Evolutionary conservation across 306 rosid species (phyloP).

Genomic region (Ceratonia siliqua): DNA sequence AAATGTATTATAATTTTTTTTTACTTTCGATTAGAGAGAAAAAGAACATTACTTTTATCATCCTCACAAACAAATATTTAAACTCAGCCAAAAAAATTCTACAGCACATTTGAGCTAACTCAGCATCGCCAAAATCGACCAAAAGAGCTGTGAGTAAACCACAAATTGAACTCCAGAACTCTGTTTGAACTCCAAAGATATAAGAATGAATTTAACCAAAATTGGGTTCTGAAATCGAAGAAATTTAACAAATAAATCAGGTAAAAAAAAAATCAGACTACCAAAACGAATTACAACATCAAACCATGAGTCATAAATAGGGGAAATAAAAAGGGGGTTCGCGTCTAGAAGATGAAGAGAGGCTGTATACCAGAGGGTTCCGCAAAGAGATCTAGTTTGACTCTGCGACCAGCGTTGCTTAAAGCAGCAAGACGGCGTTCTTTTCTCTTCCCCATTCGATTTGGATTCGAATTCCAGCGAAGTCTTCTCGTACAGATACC

Average conservation of each 20-base stretch:
- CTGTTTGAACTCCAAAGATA: not conserved
- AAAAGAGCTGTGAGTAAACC: not conserved
- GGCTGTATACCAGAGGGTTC: slow-evolving; percentile 88
- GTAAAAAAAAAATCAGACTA: not conserved
- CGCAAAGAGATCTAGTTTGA: slow-evolving; percentile 94
- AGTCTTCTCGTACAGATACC: not conserved
- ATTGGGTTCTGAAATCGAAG: not conserved
- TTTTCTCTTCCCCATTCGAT: slow-evolving; percentile 88
- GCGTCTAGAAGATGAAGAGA: not conserved
- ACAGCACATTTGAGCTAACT: not conserved
- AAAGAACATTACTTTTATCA: not conserved
- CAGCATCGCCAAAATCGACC: not conserved
- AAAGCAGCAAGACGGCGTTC: slow-evolving; percentile 93
- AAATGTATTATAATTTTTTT: not conserved
- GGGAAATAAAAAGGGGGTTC: not conserved
- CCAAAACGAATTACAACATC: not conserved
- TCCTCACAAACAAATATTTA: not conserved
- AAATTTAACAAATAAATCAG: not conserved
- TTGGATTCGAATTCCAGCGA: not conserved
- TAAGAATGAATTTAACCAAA: not conserved
- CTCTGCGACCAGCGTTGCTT: slow-evolving; percentile 89
- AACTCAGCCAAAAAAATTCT: not conserved
- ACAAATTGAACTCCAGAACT: not conserved
- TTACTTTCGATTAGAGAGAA: not conserved
- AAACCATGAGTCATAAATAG: not conserved